Evolutionary conservation across 2,329 filamentous ascomycete species (phyloP).

Genomic region (Colletotrichum filicis): DNA sequence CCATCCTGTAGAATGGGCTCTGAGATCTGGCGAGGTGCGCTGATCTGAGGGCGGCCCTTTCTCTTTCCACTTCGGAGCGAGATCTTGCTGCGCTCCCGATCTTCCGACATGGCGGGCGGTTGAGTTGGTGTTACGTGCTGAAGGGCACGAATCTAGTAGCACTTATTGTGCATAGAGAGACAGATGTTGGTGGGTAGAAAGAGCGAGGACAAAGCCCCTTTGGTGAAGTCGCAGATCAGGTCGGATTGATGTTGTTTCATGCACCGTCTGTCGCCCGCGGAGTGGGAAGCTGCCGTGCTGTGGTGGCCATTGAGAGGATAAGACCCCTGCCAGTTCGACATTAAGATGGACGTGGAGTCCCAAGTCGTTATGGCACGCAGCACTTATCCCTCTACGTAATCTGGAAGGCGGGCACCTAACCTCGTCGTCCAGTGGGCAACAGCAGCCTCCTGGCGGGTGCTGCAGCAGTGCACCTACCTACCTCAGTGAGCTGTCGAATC

Average conservation of each 20-base stretch:
- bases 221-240: conserved; percentile 8
- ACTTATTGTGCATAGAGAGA: not conserved
- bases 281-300: conserved; percentile 27
- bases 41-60: conserved; percentile 70
- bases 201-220: conserved; percentile 4
- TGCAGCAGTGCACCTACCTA: no score
- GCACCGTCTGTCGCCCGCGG: conserved; percentile 12
- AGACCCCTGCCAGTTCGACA: conserved; percentile 17
- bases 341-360: conserved; percentile 1
- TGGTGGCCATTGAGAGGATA: conserved; percentile 15
- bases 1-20: conserved; percentile 65
- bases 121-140: not conserved
- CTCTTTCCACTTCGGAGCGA: conserved; percentile 73
- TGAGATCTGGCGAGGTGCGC: conserved; percentile 72
- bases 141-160: not conserved
- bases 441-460: not conserved
- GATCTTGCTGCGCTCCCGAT: conserved; percentile 63
- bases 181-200: not conserved
- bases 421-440: not conserved
- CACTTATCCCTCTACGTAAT: conserved; percentile 30
- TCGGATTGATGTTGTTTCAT: conserved; percentile 27
- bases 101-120: conserved; percentile 65
- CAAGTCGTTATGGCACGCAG: not conserved
- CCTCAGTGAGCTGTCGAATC: conserved; percentile 11
- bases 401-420: not conserved